These are phyloP conservation scores for Trichoderma koningii DNA, from an alignment of 2,329 filamentous ascomycete genomes.

Conservation along the genomic window DNA sequence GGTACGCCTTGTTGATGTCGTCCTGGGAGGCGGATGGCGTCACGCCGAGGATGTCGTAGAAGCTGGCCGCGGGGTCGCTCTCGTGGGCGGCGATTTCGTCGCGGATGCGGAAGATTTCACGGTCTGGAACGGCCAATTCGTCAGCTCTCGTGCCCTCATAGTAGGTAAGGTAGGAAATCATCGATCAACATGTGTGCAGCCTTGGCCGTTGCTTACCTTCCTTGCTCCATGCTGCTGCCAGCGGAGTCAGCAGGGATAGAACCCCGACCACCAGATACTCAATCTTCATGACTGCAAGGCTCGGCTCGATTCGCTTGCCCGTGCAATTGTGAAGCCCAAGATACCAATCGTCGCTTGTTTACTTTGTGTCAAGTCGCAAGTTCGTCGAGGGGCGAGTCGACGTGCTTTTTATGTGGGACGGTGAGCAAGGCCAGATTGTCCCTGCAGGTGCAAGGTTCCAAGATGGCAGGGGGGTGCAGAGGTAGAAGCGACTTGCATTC, in stretches of 20 bases:
- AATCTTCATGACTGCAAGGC: constrained; percentile 68
- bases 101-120: constrained; percentile 94
- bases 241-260: constrained; percentile 64
- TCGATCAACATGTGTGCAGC: neutral
- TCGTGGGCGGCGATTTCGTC: constrained; percentile 86
- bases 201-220: constrained; percentile 61
- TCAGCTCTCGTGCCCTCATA: neutral
- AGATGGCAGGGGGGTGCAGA: neutral
- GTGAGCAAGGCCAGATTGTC: constrained; percentile 21
- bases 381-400: constrained; percentile 7
- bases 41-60: constrained; percentile 92
- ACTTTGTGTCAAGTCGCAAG: constrained; percentile 2
- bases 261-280: constrained; percentile 68
- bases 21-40: constrained; percentile 73
- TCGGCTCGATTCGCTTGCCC: constrained; percentile 1
- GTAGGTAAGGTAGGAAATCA: too few relatives aligned
- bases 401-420: constrained; percentile 26
- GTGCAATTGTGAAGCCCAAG: constrained; percentile 18
- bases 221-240: constrained; percentile 79
- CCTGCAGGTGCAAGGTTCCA: neutral
- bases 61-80: constrained; percentile 72
- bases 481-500: neutral
- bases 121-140: constrained; percentile 59
- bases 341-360: constrained; percentile 11
- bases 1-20: constrained; percentile 91